phyloP scores from a whole-genome alignment of 2,329 filamentous ascomycete species.

The Ophiostoma sp. region DNA sequence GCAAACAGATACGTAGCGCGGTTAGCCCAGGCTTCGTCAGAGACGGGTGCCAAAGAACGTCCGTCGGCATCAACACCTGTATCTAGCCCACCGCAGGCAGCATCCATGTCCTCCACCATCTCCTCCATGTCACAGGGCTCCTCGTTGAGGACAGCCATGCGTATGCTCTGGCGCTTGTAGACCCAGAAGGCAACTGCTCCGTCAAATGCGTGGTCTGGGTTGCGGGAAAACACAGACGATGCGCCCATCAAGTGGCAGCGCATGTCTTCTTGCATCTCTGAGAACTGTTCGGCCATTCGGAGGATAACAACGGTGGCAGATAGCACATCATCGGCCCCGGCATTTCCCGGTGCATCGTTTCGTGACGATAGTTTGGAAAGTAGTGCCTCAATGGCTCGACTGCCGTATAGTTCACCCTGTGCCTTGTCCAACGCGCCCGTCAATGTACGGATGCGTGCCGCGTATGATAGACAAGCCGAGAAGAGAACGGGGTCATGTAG shows the following conservation, averaged over 20 bases:
- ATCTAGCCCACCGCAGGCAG: not conserved
- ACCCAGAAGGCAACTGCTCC: not conserved
- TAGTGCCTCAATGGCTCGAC: not conserved
- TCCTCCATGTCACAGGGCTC: not conserved
- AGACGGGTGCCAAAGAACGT: not conserved
- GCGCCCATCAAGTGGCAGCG: not conserved
- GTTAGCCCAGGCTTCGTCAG: not conserved
- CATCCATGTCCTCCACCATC: not conserved
- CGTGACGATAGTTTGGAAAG: not conserved
- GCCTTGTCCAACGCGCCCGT: not conserved
- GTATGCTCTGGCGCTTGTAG: not conserved
- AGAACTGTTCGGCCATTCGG: not conserved
- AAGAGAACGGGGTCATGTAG: not conserved
- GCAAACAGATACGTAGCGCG: not conserved
- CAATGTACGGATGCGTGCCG: not conserved
- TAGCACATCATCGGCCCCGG: not conserved
- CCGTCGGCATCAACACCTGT: not conserved
- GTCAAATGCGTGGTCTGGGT: not conserved
- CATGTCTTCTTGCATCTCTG: not conserved
- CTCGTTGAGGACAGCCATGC: not conserved
- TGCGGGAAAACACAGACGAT: not conserved
- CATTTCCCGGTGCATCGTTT: not conserved
- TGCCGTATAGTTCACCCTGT: not conserved
- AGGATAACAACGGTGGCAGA: not conserved
- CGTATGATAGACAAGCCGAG: not conserved